phyloP scores from a whole-genome alignment of 176 grass and related monocot genomes.

The Chrysopogon serrulatus region DNA sequence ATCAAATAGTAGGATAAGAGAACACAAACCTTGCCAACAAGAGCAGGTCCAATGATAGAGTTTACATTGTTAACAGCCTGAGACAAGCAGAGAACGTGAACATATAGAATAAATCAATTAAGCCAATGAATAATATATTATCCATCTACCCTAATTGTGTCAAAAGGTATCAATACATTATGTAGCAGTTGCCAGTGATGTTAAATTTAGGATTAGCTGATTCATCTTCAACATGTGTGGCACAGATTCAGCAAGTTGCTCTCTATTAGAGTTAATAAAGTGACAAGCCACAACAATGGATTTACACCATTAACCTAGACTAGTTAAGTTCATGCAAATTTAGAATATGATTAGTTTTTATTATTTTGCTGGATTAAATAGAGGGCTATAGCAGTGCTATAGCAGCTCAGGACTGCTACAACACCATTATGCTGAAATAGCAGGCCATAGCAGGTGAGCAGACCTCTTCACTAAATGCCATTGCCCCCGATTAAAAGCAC shows the following conservation, averaged over 20 bases:
- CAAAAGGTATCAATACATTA: background rate
- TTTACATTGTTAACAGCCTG: conserved; percentile 90
- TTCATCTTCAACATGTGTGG: background rate
- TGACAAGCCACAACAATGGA: background rate
- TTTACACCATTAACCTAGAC: background rate
- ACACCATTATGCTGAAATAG: too few species aligned
- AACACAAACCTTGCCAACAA: conserved; percentile 70
- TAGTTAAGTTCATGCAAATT: background rate
- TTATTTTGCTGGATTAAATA: background rate
- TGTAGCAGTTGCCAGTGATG: background rate
- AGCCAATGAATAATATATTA: background rate
- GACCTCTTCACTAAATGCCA: too few species aligned
- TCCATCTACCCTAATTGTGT: background rate
- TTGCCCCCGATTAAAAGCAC: too few species aligned
- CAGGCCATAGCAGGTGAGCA: too few species aligned
- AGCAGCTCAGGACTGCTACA: too few species aligned
- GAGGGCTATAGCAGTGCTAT: too few species aligned
- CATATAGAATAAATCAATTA: background rate
- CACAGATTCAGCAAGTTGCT: background rate
- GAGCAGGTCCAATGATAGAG: conserved; percentile 68
- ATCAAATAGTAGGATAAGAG: background rate
- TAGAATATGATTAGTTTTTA: background rate
- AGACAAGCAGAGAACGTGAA: background rate
- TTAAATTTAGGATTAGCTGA: background rate
- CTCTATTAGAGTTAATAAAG: background rate